These are phyloP conservation scores for Solanum gandarillasii DNA, from an alignment of 257 asterid species.

Conservation along the genomic window DNA sequence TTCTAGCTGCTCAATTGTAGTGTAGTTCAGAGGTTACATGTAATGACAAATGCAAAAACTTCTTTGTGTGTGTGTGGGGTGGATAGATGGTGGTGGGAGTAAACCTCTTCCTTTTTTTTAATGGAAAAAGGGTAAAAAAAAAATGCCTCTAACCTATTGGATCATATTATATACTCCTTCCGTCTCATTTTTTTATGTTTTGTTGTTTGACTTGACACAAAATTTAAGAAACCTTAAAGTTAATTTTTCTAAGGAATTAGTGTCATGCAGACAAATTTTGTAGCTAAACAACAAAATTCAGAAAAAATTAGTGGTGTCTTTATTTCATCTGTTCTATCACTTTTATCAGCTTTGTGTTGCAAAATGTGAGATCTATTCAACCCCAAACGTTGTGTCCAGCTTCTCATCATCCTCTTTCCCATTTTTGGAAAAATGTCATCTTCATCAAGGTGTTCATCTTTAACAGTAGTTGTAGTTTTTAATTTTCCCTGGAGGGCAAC, in stretches of 20 bases:
- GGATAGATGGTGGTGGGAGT: background rate
- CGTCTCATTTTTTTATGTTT: background rate
- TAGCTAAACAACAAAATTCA: background rate
- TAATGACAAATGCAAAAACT: background rate
- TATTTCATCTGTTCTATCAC: background rate
- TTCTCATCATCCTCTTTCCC: constrained; percentile 9
- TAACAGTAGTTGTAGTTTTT: constrained; percentile 31
- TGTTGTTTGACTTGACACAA: background rate
- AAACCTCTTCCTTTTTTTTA: background rate
- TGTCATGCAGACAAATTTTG: background rate
- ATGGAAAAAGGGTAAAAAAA: background rate
- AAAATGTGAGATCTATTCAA: constrained; percentile 30
- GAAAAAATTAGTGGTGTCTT: background rate
- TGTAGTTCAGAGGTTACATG: background rate
- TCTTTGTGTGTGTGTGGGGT: background rate
- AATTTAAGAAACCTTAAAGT: background rate
- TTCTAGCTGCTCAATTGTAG: background rate
- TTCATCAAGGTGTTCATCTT: constrained; percentile 50
- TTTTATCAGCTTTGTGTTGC: constrained; percentile 24
- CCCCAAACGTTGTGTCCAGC: constrained; percentile 68
- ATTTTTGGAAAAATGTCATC: constrained; percentile 19
- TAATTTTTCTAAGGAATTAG: background rate
- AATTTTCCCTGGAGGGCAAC: constrained; percentile 32
- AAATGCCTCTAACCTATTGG: background rate
- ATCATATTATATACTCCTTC: background rate